Evolutionary conservation across 192 early-diverging fungal species (phyloP), one percentile per base, ranked within the genome.

Genomic region (Rhizoclosmatium globosum): DNA sequence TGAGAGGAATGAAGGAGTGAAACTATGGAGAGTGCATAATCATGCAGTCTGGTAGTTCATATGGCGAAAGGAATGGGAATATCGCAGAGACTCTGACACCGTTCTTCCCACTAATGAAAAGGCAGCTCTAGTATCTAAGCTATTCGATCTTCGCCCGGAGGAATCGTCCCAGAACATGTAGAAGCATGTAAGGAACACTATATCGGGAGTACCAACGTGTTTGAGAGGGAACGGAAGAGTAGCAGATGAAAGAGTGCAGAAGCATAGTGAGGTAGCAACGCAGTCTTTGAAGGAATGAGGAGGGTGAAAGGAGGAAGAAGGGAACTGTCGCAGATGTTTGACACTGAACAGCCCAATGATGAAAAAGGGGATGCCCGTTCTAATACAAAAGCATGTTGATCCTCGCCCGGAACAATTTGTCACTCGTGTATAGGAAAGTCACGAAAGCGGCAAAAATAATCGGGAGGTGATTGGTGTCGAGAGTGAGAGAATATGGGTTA

Each of bases 361-460:
- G n/a, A 62, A 6, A 38, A 38, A 62, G 60, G 48, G 31, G 60
- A 62, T 62, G 60, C 48, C 48, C 48, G 48, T 50, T 50, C 60
- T 62, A 62, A 38, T 62, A 62, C 17, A 62, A 38, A 62, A 62
- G 60, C 60, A 17, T 7, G 7, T 62, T 62, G 60, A 62, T 62
- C 60, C 60, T 62, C 60, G 60, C 60, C 60, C 60, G 60, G 60
- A 62, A 62, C 60, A 62, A 62, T 62, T 6, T 62, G 60, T 62
- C 60, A 62, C 60, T 62, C 60, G 60, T 62, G 60, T 62, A 62
- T 4, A 62, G 60, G 60, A 62, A 62, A 62, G 21, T 23, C 60
- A 62, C 60, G 60, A 23, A 62, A 62, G 60, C 60, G 21, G 21
- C 60, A 62, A 62, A 62, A 62, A 62, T 62, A 62, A 62, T 62